A percentile compares a stretch with the other conserved stretches of the same genome.
phyloP scores from a whole-genome alignment of 352 stramenopile genomes.

The Thalassiosira livingstoniorum region DNA sequence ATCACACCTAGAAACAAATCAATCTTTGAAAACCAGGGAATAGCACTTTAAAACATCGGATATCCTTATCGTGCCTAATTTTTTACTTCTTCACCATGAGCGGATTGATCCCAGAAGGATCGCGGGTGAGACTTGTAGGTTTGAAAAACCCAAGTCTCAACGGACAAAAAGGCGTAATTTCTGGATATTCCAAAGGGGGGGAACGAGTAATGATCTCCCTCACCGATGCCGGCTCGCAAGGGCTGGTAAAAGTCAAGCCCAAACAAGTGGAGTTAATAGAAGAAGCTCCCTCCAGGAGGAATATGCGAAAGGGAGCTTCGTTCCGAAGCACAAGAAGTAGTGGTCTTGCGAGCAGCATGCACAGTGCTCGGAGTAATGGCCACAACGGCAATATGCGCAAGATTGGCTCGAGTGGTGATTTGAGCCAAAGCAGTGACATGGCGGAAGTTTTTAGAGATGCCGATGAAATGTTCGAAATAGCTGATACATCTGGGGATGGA shows the following conservation, averaged over 20 bases:
- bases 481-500: constrained; percentile 40
- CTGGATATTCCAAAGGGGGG: constrained; percentile 23
- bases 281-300: not conserved
- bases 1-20: no score
- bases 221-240: not conserved
- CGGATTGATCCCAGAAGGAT: constrained; percentile 19
- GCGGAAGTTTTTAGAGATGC: constrained; percentile 9
- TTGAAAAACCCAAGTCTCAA: constrained; percentile 44
- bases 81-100: not conserved
- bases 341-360: not conserved
- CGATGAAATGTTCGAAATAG: constrained; percentile 15
- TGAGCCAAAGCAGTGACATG: not conserved
- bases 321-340: not conserved
- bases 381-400: not conserved
- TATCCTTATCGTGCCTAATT: not conserved
- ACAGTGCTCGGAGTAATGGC: not conserved
- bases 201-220: constrained; percentile 42
- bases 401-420: not conserved
- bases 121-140: constrained; percentile 23
- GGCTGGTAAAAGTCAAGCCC: constrained; percentile 46
- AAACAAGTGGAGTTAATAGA: constrained; percentile 38
- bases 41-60: no score
- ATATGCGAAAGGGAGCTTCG: not conserved
- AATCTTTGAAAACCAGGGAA: no score
- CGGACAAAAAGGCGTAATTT: constrained; percentile 22